phyloP scores from a whole-genome alignment of 345 rosid genomes.

The Physaria fendleri region DNA sequence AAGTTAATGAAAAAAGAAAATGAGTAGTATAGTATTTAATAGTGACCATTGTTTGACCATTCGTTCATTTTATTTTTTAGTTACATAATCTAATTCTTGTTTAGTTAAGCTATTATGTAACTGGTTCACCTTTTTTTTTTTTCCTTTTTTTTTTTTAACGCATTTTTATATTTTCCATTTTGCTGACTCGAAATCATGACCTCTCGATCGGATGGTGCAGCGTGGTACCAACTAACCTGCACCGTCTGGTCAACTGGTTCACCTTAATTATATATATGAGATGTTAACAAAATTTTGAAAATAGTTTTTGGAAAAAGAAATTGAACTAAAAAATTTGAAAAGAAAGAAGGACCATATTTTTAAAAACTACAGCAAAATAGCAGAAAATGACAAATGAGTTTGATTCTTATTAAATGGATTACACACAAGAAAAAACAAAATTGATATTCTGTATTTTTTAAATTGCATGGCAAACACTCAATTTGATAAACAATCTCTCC shows the following conservation, averaged over 20 bases:
- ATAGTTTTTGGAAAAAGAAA: not conserved
- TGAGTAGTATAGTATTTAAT: not conserved
- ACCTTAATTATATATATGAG: not conserved
- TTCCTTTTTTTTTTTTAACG: no score
- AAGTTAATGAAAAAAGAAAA: not conserved
- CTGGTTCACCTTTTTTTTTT: not conserved
- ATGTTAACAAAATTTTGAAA: not conserved
- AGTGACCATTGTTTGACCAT: not conserved
- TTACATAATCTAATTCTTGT: not conserved
- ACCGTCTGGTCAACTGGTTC: not conserved
- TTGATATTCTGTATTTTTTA: slow-evolving; percentile 1
- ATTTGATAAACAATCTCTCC: not conserved
- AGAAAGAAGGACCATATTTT: slow-evolving; percentile 26
- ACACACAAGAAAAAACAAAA: slow-evolving; percentile 26
- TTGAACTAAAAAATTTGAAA: not conserved
- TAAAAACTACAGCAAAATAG: not conserved
- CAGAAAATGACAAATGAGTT: slow-evolving; percentile 26
- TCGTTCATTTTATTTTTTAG: not conserved
- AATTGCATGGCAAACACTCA: slow-evolving; percentile 11
- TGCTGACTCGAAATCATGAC: no score
- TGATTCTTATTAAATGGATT: slow-evolving; percentile 23
- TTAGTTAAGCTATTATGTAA: not conserved
- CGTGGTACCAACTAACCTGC: no score
- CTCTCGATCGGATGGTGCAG: no score
- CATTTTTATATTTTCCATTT: no score